Evolutionary conservation across 2,329 filamentous ascomycete genomes (phyloP), one percentile per base, ranked within the genome.

Genomic region (Arthrobotrys pseudoclavata): DNA sequence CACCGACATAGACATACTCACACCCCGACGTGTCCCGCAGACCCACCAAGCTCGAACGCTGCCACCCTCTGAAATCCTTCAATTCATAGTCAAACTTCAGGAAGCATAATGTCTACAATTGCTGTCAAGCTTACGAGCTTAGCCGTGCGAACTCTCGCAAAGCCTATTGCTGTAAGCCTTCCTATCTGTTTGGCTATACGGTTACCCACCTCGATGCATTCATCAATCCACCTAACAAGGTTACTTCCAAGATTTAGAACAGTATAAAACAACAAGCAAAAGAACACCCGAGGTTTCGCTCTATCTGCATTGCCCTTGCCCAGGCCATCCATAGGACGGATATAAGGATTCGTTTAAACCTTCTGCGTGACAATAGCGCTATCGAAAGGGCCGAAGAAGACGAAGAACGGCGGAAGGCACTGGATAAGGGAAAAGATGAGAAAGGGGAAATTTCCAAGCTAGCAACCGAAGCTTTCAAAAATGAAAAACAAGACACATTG

Each of bases 251-350:
- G 66, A 37, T 34, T 68, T 29, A 53, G 82, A 91, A 90, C 91
- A 89, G 81, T 86, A 90, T 92, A 83, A 91, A 91, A 83, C 86
- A 86, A 67, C 89, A 91, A 84, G 90, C 90, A 20, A 88, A 88
- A 80, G 89, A 92, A 83, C 90, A 91, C 86, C 89, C 91, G 67
- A 86, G 87, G 10, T 92, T 91, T 82, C 87, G 89, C 55, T 84
- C 84, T 55, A 82, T 89, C 77, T 91, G 89, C 81, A 85, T 91
- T 79, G 84, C 84, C 60, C 87, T 90, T 80, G 90, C 90, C 9
- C 90, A 92, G 82, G 83, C 85, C 9, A 86, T 92, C 34, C 90
- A 92, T 82, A 86, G 88, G 57, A 84, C 91, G 76, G 90, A 92
- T 81, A 91, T 92, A 89, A 87, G 89, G 50, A 87, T 91, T 83